Evolutionary conservation across 169 alveolate species (phyloP), one percentile per base, ranked within the genome.

Genomic region (Plasmodium billcollinsi): DNA sequence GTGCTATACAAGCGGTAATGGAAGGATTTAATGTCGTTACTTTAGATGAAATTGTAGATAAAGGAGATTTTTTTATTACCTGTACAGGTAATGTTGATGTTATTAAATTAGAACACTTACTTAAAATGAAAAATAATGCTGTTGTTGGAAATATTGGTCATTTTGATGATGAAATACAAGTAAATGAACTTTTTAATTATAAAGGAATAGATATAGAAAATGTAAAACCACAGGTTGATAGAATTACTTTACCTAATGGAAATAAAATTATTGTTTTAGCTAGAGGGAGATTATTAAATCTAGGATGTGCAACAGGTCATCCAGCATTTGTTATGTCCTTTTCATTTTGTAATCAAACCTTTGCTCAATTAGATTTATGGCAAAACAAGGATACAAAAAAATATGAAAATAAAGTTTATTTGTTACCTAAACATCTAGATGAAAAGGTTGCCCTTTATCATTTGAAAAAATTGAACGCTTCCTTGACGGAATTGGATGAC

Each of bases 301-400:
- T 98, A 18, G 99, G 99, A 29, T 98, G 99, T 70, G 99, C 99
- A 89, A 98, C 99, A 61, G 99, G 99, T 3, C 99, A 98, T 90
- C 99, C 99, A 20, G 97, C 99, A 58, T 97, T 98, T 92, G 99
- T 98, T 61, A 98, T 98, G 99, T 97, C 99, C 61, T 96, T 97
- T 94, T 97, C 99, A 18, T 98, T 98, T 96, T 98, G 99, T 61
- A 98, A 98, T 93, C 99, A 98, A 95, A 94, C 73, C 43, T 96
- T 94, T 67, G 93, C 95, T 14, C 95, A 94, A 52, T 24, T 91
- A 93, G 91, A 97, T 89, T 93, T 96, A 89, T 93, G 96, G 95
- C 88, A 96, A 93, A 83, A 92, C 75, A 73, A 63, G 85, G 63
- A 94, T 74, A 74, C 21, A 33, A 89, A 50, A 24, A 93, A 88